Evolutionary conservation across 345 rosid species (phyloP).

Genomic region (Capsella bursapastoris): DNA sequence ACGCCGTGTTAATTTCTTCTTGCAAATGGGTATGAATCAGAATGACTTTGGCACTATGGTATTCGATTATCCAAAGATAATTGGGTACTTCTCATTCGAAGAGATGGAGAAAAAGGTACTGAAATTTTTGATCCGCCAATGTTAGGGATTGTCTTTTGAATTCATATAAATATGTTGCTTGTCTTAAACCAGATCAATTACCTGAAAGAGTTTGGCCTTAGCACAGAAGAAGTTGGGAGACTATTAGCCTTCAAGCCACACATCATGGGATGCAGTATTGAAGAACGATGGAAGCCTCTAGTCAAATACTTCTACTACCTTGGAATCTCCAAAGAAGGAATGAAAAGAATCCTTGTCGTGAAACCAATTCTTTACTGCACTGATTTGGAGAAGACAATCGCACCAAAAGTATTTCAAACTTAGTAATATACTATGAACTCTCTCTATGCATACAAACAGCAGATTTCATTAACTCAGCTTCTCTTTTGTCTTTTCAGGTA

Average conservation of each 20-base stretch:
- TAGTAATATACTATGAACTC: neutral
- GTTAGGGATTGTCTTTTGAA: neutral
- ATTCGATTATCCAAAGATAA: slow-evolving; percentile 75
- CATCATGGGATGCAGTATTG: slow-evolving; percentile 81
- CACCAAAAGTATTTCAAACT: slow-evolving; percentile 63
- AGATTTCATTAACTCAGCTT: slow-evolving; percentile 36
- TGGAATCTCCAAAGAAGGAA: slow-evolving; percentile 83
- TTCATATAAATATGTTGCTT: slow-evolving; percentile 7
- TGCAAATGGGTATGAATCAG: slow-evolving; percentile 79
- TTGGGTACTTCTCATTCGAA: slow-evolving; percentile 66
- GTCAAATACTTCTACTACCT: slow-evolving; percentile 83
- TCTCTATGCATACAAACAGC: neutral
- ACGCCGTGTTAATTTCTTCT: slow-evolving; percentile 66
- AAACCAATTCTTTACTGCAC: slow-evolving; percentile 88
- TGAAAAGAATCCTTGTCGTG: slow-evolving; percentile 81
- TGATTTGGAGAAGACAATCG: slow-evolving; percentile 69
- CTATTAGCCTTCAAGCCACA: slow-evolving; percentile 85
- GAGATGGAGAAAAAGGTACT: slow-evolving; percentile 88
- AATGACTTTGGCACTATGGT: slow-evolving; percentile 95
- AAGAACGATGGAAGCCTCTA: slow-evolving; percentile 89
- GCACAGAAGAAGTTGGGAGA: slow-evolving; percentile 70
- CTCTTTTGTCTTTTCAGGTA: slow-evolving; percentile 55
- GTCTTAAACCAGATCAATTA: slow-evolving; percentile 58
- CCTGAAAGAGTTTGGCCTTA: slow-evolving; percentile 88
- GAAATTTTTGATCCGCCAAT: neutral